These are phyloP conservation scores for Stagonosporopsis cucurbitacearum DNA, from an alignment of 2,329 filamentous ascomycete genomes.

Conservation along the genomic window DNA sequence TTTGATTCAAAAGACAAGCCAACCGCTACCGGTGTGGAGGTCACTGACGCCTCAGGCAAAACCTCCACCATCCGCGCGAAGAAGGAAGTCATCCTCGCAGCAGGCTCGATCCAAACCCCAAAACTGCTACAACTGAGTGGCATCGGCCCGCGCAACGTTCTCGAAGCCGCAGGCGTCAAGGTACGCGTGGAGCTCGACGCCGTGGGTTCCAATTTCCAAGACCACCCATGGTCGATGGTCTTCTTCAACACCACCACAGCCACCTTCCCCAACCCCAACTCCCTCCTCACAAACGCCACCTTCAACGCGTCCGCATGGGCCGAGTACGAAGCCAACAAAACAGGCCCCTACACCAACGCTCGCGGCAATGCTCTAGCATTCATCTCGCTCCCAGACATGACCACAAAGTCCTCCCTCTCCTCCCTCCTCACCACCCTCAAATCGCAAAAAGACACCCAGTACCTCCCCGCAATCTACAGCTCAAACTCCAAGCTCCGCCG, in stretches of 20 bases:
- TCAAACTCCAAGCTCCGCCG: slow-evolving; percentile 26
- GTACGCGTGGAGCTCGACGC: slow-evolving; percentile 37
- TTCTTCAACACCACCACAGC: slow-evolving; percentile 31
- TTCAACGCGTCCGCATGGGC: slow-evolving; percentile 42
- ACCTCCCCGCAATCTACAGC: slow-evolving; percentile 32
- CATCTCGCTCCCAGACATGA: slow-evolving; percentile 34
- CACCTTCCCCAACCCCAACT: slow-evolving; percentile 32
- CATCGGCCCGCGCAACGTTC: slow-evolving; percentile 35
- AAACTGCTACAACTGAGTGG: slow-evolving; percentile 54
- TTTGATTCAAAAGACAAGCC: slow-evolving; percentile 22
- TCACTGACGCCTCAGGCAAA: slow-evolving; percentile 21
- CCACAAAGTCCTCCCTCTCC: slow-evolving; percentile 11
- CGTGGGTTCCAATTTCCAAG: slow-evolving; percentile 46
- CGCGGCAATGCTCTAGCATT: slow-evolving; percentile 35
- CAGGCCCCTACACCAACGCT: slow-evolving; percentile 38
- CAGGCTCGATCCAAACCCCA: slow-evolving; percentile 63
- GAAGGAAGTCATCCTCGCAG: slow-evolving; percentile 66
- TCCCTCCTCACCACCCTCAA: slow-evolving; percentile 16
- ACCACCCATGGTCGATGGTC: slow-evolving; percentile 33
- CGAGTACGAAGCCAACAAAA: slow-evolving; percentile 40
- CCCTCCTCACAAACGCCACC: slow-evolving; percentile 35
- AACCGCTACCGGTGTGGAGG: slow-evolving; percentile 27
- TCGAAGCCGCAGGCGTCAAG: slow-evolving; percentile 36
- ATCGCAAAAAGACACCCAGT: slow-evolving; percentile 28
- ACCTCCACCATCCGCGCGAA: slow-evolving; percentile 25